Evolutionary conservation across 2,329 filamentous ascomycete genomes (phyloP), one percentile per base, ranked within the genome.

Genomic region (Diplodia corticola): DNA sequence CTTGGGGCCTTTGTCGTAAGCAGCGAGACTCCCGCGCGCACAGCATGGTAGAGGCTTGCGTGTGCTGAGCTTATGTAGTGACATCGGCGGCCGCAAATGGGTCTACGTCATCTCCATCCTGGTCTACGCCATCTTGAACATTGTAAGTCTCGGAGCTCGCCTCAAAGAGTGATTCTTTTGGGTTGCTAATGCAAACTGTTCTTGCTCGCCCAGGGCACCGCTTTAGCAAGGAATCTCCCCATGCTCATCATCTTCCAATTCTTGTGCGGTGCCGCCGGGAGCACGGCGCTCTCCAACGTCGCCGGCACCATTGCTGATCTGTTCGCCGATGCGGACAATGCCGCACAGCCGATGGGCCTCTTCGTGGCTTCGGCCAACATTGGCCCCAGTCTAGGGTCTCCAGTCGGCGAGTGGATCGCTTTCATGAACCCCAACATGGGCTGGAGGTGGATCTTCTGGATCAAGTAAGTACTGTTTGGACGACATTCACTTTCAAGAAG

Each of bases 241-340:
- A 66, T 66, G 64, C 64, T 66, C 48, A 66, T 66, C 55, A 54
- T 66, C 48, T 66, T 66, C 37, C 64, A 66, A 63, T 66, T 66
- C 49, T 49, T 66, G 24, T 66, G 64, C 49, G 64, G 64, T 44
- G 64, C 64, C 26, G 64, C 64, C 13, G 64, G 64, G 22, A 66
- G 64, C 48, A 66, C 64, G n/a, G 64, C 64, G 33, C 55, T 66
- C 17, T 66, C 64, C 26, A 66, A 66, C 49, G 64, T 66, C 49
- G 64, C 64, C 33, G 64, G 64, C 5, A 66, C 64, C 55, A 66
- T 66, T 55, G 64, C 64, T 12, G 64, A 66, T 48, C 55, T 66
- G 24, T 66, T 66, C 33, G 64, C 64, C 35, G 64, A 66, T n/a
- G 64, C 64, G 9, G 64, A 66, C 55, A 66, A 66, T 37, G 64